Evolutionary conservation across 1,284 basidiomycete species (phyloP), one percentile per base, ranked within the genome.

Genomic region (Neolentinus lepideus): DNA sequence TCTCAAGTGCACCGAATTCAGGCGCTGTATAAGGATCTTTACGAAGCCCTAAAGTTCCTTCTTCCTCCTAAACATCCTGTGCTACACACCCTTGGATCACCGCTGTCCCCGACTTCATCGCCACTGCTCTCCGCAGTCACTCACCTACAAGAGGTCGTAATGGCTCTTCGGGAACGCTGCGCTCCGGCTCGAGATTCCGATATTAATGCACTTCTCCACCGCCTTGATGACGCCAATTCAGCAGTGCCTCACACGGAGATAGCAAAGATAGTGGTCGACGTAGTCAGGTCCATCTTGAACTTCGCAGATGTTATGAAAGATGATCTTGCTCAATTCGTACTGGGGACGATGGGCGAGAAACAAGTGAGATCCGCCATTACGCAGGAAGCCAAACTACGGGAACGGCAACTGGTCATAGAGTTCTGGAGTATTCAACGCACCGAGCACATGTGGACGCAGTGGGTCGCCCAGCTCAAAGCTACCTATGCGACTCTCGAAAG

Each of bases 91-190:
- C 70, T 89, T 14, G 75, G 80, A 2, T 73, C 76, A 1, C 85
- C 83, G 0, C 67, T 84, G 16, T 74, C 83, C 2, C 85, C 85
- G 0, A 87, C 85, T 0, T 79, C 82, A 1, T 80, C 83, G 0
- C 83, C 84, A 0, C 68, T 89, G n/a, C 73, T 75, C 33, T 80
- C 81, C n/a, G 72, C 75, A 10, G 59, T 78, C n/a, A 66, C 66
- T 27, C 69, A 82, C 56, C 69, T 86, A 25, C 74, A 73, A 36
- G 80, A 82, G 54, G 67, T 81, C 14, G 67, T 86, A 11, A 53
- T 57, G 0, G 71, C 75, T 16, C 69, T 90, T 9, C 74, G 73
- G 6, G 65, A 78, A 58, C 78, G 85, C 51, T 89, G 86, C 56
- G 83, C 88, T 0, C 87, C 88, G 1, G 71, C 75, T 3, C 77